Evolutionary conservation across 176 grass and related monocot genomes (phyloP).

Genomic region (Oryza glaberrima): DNA sequence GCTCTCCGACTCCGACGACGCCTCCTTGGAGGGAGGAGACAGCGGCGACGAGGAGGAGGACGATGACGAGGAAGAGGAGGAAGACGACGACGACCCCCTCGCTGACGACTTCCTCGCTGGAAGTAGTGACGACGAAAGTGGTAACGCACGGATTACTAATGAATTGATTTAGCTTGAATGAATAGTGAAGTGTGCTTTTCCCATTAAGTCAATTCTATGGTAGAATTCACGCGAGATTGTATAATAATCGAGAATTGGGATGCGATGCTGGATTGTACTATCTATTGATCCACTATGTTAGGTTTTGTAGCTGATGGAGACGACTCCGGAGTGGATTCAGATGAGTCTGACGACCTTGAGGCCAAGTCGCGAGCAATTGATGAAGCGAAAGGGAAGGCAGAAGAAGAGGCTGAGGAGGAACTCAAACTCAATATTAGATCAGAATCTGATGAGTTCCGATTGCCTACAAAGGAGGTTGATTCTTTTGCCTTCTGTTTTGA

Average conservation of each 20-base stretch:
- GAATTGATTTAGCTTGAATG: slow-evolving; percentile 24
- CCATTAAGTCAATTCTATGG: background rate
- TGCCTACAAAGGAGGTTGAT: slow-evolving; percentile 82
- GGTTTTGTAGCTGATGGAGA: slow-evolving; percentile 42
- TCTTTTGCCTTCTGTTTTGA: background rate
- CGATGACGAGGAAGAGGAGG: background rate
- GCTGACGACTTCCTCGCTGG: slow-evolving; percentile 78
- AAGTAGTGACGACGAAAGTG: slow-evolving; percentile 67
- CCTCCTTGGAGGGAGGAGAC: slow-evolving; percentile 41
- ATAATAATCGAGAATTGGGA: background rate
- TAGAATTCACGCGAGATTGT: slow-evolving; percentile 11
- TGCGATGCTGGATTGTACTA: background rate
- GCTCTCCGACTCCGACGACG: slow-evolving; percentile 43
- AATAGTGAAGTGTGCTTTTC: slow-evolving; percentile 23
- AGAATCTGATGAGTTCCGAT: slow-evolving; percentile 87
- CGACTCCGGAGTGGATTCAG: slow-evolving; percentile 66
- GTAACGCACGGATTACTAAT: slow-evolving; percentile 31
- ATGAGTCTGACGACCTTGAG: slow-evolving; percentile 77
- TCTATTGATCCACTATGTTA: background rate
- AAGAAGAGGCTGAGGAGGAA: slow-evolving; percentile 76
- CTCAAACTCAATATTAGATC: slow-evolving; percentile 74
- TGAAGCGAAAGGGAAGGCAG: slow-evolving; percentile 46
- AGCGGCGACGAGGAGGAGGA: background rate
- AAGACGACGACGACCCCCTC: slow-evolving; percentile 60
- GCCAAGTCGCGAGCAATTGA: slow-evolving; percentile 76